phyloP scores from a whole-genome alignment of 768 basidiomycete genomes.

The Rossbeevera mucosa region DNA sequence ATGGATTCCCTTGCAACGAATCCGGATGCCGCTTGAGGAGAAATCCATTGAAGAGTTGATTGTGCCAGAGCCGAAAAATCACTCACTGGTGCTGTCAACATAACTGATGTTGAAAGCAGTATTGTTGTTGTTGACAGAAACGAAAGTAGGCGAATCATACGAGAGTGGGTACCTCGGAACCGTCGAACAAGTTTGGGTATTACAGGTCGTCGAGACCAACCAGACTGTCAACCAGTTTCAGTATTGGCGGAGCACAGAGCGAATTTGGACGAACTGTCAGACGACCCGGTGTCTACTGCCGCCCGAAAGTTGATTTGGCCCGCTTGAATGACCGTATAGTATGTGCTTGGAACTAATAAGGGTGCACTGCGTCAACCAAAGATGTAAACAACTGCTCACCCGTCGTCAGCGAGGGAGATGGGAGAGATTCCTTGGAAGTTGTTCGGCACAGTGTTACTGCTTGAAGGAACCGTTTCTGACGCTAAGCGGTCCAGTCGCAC shows the following conservation, averaged over 20 bases:
- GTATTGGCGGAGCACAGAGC: background rate
- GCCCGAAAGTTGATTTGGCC: constrained; percentile 66
- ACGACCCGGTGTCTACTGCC: constrained; percentile 69
- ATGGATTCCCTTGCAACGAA: constrained; percentile 68
- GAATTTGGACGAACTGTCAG: constrained; percentile 19
- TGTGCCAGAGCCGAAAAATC: background rate
- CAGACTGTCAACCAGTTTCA: constrained; percentile 48
- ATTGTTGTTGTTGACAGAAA: constrained; percentile 53
- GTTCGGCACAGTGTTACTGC: constrained; percentile 23
- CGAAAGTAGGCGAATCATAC: constrained; percentile 64
- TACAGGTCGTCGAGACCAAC: constrained; percentile 63
- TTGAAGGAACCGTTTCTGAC: constrained; percentile 14
- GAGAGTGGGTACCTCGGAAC: constrained; percentile 68
- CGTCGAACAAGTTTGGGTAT: constrained; percentile 45
- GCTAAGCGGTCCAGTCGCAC: constrained; percentile 10
- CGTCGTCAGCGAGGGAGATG: constrained; percentile 45
- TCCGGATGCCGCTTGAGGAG: constrained; percentile 56
- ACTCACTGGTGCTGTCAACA: constrained; percentile 65
- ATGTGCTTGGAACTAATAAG: constrained; percentile 46
- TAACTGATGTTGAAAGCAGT: constrained; percentile 60
- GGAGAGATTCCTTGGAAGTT: constrained; percentile 37
- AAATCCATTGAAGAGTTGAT: constrained; percentile 1
- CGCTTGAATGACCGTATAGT: constrained; percentile 55
- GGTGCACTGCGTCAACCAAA: background rate
- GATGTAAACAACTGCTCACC: constrained; percentile 39